Evolutionary conservation across 2,329 filamentous ascomycete genomes (phyloP).

Genomic region (Lecanicillium sp.): DNA sequence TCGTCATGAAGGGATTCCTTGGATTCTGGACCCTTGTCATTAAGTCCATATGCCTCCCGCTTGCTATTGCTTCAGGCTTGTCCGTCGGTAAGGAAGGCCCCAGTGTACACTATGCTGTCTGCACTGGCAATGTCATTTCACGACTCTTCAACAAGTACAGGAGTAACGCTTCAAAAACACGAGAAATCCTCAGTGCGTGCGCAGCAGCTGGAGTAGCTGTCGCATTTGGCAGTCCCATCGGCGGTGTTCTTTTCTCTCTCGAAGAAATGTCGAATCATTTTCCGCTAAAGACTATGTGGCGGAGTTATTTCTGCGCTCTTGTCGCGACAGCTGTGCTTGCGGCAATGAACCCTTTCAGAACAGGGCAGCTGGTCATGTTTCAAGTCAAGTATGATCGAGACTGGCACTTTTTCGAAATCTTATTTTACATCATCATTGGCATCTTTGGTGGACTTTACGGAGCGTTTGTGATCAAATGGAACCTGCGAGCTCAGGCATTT

Average conservation of each 20-base stretch:
- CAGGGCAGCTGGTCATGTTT: conserved; percentile 98
- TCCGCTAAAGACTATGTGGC: conserved; percentile 93
- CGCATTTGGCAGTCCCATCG: conserved; percentile 94
- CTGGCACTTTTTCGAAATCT: conserved; percentile 95
- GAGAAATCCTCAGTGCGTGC: conserved; percentile 90
- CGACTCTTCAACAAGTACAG: conserved; percentile 88
- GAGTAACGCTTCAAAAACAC: conserved; percentile 84
- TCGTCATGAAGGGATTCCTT: conserved; percentile 98
- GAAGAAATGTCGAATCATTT: conserved; percentile 98
- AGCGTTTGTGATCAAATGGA: conserved; percentile 97
- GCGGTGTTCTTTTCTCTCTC: conserved; percentile 89
- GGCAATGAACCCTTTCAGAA: conserved; percentile 95
- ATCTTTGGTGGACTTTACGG: conserved; percentile 93
- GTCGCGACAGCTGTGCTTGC: conserved; percentile 89
- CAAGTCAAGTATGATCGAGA: conserved; percentile 90
- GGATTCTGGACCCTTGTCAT: conserved; percentile 87
- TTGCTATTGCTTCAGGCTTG: conserved; percentile 88
- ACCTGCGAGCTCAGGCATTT: conserved; percentile 82
- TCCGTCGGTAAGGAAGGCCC: conserved; percentile 96
- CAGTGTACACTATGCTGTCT: conserved; percentile 98
- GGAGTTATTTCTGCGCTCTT: conserved; percentile 94
- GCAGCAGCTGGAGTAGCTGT: conserved; percentile 93
- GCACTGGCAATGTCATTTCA: conserved; percentile 93
- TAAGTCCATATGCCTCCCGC: conserved; percentile 82
- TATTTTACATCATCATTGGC: conserved; percentile 88